Conservation (phyloP, 1,284 basidiomycete species). For the Agroathelia rolfsii region DNA sequence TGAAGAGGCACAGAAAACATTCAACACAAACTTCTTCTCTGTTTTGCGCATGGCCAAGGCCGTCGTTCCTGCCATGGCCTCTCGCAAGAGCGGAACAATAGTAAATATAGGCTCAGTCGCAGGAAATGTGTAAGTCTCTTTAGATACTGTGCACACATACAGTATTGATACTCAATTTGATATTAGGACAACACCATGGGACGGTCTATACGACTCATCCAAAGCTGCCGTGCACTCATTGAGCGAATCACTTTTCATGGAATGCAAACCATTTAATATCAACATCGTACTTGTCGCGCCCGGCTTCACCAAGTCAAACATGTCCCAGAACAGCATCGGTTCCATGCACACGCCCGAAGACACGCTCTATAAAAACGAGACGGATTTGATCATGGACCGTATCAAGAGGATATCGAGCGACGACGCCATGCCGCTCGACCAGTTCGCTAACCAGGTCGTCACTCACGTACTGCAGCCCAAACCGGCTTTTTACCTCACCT, state of each 20-base stretch:
- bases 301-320: constrained; percentile 48
- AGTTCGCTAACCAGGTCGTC: too few relatives aligned
- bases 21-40: constrained; percentile 58
- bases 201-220: constrained; percentile 53
- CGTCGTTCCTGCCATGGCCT: constrained; percentile 65
- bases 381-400: too few relatives aligned
- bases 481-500: too few relatives aligned
- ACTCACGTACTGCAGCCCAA: too few relatives aligned
- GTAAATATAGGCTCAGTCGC: constrained; percentile 67
- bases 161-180: not conserved
- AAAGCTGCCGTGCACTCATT: constrained; percentile 58
- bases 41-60: constrained; percentile 51
- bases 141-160: too few relatives aligned
- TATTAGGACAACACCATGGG: constrained; percentile 60
- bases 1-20: constrained; percentile 38
- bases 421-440: too few relatives aligned
- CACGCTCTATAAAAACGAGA: too few relatives aligned
- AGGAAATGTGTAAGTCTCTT: constrained; percentile 46
- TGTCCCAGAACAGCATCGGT: constrained; percentile 44
- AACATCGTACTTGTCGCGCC: constrained; percentile 54
- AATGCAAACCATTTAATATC: constrained; percentile 56
- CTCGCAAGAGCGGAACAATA: constrained; percentile 47
- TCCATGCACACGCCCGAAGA: too few relatives aligned
- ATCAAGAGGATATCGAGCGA: too few relatives aligned
- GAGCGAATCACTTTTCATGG: constrained; percentile 59